Evolutionary conservation across 257 asterid genomes (phyloP), one percentile per base, ranked within the genome.

Genomic region (Oldenlandia corymbosa): DNA sequence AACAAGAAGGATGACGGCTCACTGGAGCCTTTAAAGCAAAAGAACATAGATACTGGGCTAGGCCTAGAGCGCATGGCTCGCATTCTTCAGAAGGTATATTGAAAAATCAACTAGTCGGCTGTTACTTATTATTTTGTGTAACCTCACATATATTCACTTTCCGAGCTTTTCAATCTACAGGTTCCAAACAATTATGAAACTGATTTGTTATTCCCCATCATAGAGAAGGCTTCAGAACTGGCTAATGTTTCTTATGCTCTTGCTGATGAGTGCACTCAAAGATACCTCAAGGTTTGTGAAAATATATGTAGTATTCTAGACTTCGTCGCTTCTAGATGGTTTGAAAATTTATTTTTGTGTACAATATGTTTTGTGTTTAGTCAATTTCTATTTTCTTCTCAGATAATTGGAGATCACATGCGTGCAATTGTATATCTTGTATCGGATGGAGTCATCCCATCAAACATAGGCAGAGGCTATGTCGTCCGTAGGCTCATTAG

Each of bases 41-140:
- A 82, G 89, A 91, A 88, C 73, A 91, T 88, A 69, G 98, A 91
- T 76, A 91, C 95, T 5, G 98, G 98, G 54, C 91, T 91, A 14
- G 98, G 98, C 74, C 78, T 91, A 69, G 98, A 91, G 86, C 94
- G 98, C 56, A 78, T 91, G 84, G 98, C 97, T 76, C 89, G 95
- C 70, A 88, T 91, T 75, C 95, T 88, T 71, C 98, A 91, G 73
- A 73, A 80, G 87, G 98, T 75, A 65, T 30, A 9, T 47, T 59
- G 58, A 10, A 36, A 27, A 28, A 11, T 58, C 66, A 47, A 58
- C 60, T 48, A n/a, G n/a, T n/a, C 27, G 4, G 1, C 53, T 67
- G 43, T 52, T 36, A 7, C 9, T 31, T 52, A 26, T 61, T 8
- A 45, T 18, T n/a, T 27, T 30, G 10, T 55, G 18, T 21, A 54